These are phyloP conservation scores for Pseudoturritis turrita DNA, from an alignment of 345 rosid species.

Conservation along the genomic window DNA sequence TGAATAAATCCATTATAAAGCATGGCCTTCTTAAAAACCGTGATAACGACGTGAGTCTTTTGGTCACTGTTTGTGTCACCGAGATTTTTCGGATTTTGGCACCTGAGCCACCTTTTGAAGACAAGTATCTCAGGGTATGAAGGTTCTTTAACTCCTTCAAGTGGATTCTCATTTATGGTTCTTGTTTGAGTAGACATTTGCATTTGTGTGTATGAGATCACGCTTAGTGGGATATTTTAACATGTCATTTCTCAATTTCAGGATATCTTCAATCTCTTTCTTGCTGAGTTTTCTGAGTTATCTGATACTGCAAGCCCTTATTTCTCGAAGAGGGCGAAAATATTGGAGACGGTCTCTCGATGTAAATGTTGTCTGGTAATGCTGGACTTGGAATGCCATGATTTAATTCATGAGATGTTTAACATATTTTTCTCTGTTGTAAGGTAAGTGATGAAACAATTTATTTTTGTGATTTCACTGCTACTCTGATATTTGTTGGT, in stretches of 20 bases:
- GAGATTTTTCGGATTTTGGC: slow-evolving; percentile 79
- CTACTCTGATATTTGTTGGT: neutral
- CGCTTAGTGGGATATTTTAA: neutral
- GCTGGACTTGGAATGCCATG: slow-evolving; percentile 62
- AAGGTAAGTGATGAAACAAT: slow-evolving; percentile 42
- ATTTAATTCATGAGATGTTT: slow-evolving; percentile 75
- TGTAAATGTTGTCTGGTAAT: slow-evolving; percentile 71
- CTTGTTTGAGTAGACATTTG: slow-evolving; percentile 1
- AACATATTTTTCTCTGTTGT: slow-evolving; percentile 63
- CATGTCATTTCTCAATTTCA: slow-evolving; percentile 27
- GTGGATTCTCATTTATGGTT: neutral
- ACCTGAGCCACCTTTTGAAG: slow-evolving; percentile 80
- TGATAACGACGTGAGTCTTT: slow-evolving; percentile 70
- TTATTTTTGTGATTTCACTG: neutral
- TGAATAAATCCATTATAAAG: slow-evolving; percentile 55
- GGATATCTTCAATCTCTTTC: slow-evolving; percentile 67
- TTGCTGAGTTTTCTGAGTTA: slow-evolving; percentile 60
- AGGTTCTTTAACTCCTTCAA: neutral
- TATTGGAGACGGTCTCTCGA: slow-evolving; percentile 68
- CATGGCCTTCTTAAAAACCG: slow-evolving; percentile 52
- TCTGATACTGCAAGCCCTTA: slow-evolving; percentile 65
- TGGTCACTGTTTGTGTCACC: slow-evolving; percentile 65
- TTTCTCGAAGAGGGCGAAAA: slow-evolving; percentile 73
- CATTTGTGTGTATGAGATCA: neutral
- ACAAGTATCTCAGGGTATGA: slow-evolving; percentile 58